These are phyloP conservation scores for Aspergillus sp. DNA, from an alignment of 2,329 filamentous ascomycete genomes.

Conservation along the genomic window DNA sequence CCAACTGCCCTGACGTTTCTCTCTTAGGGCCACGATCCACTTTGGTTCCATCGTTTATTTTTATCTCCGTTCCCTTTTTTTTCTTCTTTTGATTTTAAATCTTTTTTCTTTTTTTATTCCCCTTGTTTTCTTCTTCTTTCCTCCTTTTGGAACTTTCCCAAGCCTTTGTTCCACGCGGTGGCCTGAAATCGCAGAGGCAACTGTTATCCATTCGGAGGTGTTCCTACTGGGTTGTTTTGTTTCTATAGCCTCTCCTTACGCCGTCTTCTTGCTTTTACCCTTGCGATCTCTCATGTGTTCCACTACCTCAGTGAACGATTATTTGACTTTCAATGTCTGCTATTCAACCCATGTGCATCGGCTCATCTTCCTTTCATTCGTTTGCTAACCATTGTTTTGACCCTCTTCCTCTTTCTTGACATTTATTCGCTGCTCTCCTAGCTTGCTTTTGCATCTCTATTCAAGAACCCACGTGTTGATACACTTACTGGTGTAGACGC, in stretches of 20 bases:
- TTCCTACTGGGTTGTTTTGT: slow-evolving; percentile 12
- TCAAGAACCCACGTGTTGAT: slow-evolving; percentile 28
- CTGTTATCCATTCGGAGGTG: slow-evolving; percentile 11
- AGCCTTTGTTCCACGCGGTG: slow-evolving; percentile 5
- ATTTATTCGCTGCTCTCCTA: slow-evolving; percentile 19
- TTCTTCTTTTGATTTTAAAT: slow-evolving; percentile 11
- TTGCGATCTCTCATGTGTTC: slow-evolving; percentile 14
- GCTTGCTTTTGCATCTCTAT: slow-evolving; percentile 20
- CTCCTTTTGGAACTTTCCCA: slow-evolving; percentile 8
- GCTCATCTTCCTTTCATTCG: slow-evolving; percentile 15
- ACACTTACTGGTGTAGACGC: slow-evolving; percentile 28
- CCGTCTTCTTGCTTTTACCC: slow-evolving; percentile 4
- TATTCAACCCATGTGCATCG: slow-evolving; percentile 22
- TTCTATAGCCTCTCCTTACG: slow-evolving; percentile 10
- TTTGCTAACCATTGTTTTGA: slow-evolving; percentile 16
- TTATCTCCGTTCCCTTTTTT: slow-evolving; percentile 11
- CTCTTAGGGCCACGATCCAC: slow-evolving; percentile 17
- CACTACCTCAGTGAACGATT: slow-evolving; percentile 14
- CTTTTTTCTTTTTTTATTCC: slow-evolving; percentile 1
- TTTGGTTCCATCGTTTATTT: slow-evolving; percentile 18
- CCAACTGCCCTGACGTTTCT: slow-evolving; percentile 18
- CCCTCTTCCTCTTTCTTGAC: slow-evolving; percentile 10
- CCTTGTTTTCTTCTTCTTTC: neutral
- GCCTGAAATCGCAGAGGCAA: slow-evolving; percentile 21
- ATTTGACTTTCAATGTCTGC: slow-evolving; percentile 28